These are phyloP conservation scores for Ploettnerulaceae sp. DNA, from an alignment of 2,329 filamentous ascomycete genomes.

Conservation along the genomic window DNA sequence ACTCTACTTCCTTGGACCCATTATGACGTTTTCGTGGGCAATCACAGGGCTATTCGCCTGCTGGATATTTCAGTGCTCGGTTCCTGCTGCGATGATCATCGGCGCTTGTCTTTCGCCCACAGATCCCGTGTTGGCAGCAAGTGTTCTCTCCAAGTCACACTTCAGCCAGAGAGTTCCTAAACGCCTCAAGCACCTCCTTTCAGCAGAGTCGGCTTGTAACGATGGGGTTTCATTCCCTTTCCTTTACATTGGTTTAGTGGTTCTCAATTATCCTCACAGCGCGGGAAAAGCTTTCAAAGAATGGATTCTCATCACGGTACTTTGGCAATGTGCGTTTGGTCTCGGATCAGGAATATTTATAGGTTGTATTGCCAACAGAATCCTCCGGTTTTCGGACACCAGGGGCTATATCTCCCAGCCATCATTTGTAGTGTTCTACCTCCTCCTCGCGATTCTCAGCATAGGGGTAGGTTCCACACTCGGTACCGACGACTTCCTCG, in stretches of 20 bases:
- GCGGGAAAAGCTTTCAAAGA: slow-evolving; percentile 41
- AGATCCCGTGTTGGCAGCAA: slow-evolving; percentile 51
- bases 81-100: slow-evolving; percentile 45
- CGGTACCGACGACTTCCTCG: slow-evolving; percentile 51
- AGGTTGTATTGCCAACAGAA: slow-evolving; percentile 42
- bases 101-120: slow-evolving; percentile 52
- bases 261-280: slow-evolving; percentile 37
- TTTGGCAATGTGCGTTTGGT: slow-evolving; percentile 51
- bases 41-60: slow-evolving; percentile 19
- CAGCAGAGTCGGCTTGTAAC: slow-evolving; percentile 51
- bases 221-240: slow-evolving; percentile 53
- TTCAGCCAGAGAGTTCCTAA: slow-evolving; percentile 49
- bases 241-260: slow-evolving; percentile 47
- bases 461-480: slow-evolving; percentile 47
- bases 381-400: slow-evolving; percentile 43
- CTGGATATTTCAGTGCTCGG: slow-evolving; percentile 42
- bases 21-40: slow-evolving; percentile 30
- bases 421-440: slow-evolving; percentile 50
- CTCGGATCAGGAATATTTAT: slow-evolving; percentile 43
- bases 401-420: slow-evolving; percentile 43
- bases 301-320: slow-evolving; percentile 48
- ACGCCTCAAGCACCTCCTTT: slow-evolving; percentile 46
- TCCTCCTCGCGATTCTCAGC: slow-evolving; percentile 48
- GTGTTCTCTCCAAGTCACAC: slow-evolving; percentile 47
- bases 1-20: slow-evolving; percentile 25